Evolutionary conservation across 2,329 filamentous ascomycete species (phyloP).

Genomic region (Rhinocladiella mackenziei): DNA sequence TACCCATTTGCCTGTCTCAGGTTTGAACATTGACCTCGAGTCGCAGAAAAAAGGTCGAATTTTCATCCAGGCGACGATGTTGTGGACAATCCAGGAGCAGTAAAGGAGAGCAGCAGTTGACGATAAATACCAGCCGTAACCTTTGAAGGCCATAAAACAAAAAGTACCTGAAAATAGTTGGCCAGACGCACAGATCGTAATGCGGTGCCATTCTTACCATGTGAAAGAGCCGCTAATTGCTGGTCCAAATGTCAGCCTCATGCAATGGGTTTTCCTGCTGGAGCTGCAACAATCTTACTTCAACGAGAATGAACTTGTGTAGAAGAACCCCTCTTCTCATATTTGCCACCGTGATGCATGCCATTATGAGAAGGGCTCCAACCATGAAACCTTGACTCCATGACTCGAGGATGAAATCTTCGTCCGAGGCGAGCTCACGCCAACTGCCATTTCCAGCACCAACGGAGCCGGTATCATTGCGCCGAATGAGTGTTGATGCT

Average conservation of each 20-base stretch:
- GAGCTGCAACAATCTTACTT: slow-evolving; percentile 33
- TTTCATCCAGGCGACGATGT: slow-evolving; percentile 65
- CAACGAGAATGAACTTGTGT: slow-evolving; percentile 44
- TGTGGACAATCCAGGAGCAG: slow-evolving; percentile 61
- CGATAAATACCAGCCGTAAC: slow-evolving; percentile 62
- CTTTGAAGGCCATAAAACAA: slow-evolving; percentile 53
- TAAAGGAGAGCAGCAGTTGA: slow-evolving; percentile 59
- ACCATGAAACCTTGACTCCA: slow-evolving; percentile 44
- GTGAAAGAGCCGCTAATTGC: slow-evolving; percentile 24
- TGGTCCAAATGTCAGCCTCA: slow-evolving; percentile 13
- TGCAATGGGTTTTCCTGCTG: not conserved
- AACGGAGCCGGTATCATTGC: slow-evolving; percentile 10
- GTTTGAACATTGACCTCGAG: slow-evolving; percentile 44
- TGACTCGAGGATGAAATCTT: slow-evolving; percentile 36
- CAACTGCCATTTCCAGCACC: slow-evolving; percentile 21
- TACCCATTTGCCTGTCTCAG: slow-evolving; percentile 25
- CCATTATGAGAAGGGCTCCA: slow-evolving; percentile 43
- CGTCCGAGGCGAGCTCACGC: slow-evolving; percentile 24
- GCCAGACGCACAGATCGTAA: not conserved
- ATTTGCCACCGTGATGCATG: slow-evolving; percentile 42
- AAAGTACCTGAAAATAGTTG: slow-evolving; percentile 14
- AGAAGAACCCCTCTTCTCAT: slow-evolving; percentile 41
- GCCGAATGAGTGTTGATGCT: slow-evolving; percentile 5
- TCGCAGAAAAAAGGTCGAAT: slow-evolving; percentile 56
- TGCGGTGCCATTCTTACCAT: slow-evolving; percentile 12